Evolutionary conservation across 345 rosid genomes (phyloP), one percentile per base, ranked within the genome.

Genomic region (Salix brachista): DNA sequence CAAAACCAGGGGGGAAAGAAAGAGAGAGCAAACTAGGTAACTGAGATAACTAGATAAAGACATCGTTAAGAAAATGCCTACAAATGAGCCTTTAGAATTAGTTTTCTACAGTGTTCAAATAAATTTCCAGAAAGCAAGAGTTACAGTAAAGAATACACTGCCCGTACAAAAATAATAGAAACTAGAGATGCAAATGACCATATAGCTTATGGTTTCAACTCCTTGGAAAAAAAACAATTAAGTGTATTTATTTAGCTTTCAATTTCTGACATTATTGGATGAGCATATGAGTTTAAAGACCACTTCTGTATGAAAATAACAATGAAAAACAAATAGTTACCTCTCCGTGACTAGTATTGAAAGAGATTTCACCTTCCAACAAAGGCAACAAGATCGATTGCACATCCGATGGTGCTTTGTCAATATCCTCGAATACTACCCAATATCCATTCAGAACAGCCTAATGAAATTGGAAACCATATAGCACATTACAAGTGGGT

Each of bases 351-450:
- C 89, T 86, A 52, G 97, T 90, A 28, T 79, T 36, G 54, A 93
- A 90, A 56, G 89, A 86, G 83, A 84, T 79, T 72, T 93, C 87
- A 39, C 94, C 98, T 87, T 88, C 98, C 68, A 96, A 85, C 81
- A 96, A 85, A 50, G 98, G 97, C 80, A 93, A 87, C 77, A 96
- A 83, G 58, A 91, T 83, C 39, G 96, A 87, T 61, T 90, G 91
- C 68, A 93, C 94, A 86, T 96, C 99, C 46, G 97, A 80, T 41
- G 96, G 90, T 79, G 97, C 97, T 86, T 90, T 91, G 85, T 96
- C 97, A 77, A 96, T 91, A 85, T 91, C 94, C 87, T 96, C 99
- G 69, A 96, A 88, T 58, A 96, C 96, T 79, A 96, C 93, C 99
- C 99, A 95, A 77, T 80, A 87, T 72, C 99, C 99, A 80, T 85